Percentiles rank a stretch among this genome's conserved stretches.
Conservation (phyloP, 2,329 filamentous ascomycete genomes). For the Colletotrichum chlorophyti region DNA sequence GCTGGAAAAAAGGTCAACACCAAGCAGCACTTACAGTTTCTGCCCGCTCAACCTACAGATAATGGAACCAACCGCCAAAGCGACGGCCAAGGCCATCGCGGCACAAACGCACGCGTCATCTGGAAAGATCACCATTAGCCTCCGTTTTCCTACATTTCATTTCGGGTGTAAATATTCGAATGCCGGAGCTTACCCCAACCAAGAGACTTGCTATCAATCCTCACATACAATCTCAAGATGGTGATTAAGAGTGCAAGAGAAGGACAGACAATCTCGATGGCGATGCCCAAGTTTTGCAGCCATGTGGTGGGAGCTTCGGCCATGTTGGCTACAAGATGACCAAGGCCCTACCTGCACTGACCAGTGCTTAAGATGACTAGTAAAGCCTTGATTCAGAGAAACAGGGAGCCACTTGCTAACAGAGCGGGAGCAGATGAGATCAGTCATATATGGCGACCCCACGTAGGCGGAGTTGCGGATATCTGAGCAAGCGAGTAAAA, state of each 20-base stretch:
- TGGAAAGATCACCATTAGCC: not conserved
- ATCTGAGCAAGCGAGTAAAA: too few relatives aligned
- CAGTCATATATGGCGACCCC: too few relatives aligned
- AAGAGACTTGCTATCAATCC: not conserved
- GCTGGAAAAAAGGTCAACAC: not conserved
- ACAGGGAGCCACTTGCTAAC: too few relatives aligned
- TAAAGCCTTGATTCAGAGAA: too few relatives aligned
- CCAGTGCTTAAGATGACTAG: too few relatives aligned
- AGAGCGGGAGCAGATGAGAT: too few relatives aligned
- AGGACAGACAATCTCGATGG: not conserved
- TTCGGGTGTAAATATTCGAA: too few relatives aligned
- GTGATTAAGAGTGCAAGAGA: not conserved
- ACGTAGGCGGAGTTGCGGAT: too few relatives aligned
- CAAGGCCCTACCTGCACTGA: too few relatives aligned
- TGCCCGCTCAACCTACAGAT: not conserved
- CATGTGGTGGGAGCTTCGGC: not conserved
- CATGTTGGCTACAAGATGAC: not conserved
- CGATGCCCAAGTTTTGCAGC: not conserved
- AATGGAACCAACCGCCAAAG: not conserved
- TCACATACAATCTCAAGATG: not conserved
- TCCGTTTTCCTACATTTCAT: too few relatives aligned
- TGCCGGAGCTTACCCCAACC: not conserved
- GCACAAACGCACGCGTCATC: conserved; percentile 2
- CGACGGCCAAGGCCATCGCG: not conserved
- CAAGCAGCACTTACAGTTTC: too few relatives aligned